These are phyloP conservation scores for Pseudocercospora pini-densiflorae DNA, from an alignment of 2,329 filamentous ascomycete genomes.

Conservation along the genomic window DNA sequence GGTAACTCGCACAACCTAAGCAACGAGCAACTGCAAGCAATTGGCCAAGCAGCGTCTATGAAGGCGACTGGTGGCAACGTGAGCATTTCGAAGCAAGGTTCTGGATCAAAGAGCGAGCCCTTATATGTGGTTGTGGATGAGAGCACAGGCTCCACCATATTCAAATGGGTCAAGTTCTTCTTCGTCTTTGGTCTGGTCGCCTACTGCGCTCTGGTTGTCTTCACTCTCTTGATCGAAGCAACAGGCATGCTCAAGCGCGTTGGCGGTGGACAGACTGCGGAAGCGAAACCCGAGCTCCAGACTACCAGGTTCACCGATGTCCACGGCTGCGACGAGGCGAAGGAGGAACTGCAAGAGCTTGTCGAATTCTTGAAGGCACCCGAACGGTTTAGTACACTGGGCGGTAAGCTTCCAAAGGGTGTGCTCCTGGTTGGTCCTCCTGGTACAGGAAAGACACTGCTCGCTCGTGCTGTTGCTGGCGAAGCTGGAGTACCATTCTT, in stretches of 20 bases:
- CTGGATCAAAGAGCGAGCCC: constrained; percentile 78
- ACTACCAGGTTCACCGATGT: constrained; percentile 91
- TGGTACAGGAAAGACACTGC: constrained; percentile 94
- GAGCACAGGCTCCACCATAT: constrained; percentile 75
- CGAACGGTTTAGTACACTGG: constrained; percentile 88
- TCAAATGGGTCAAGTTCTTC: constrained; percentile 90
- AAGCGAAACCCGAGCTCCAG: constrained; percentile 91
- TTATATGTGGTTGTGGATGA: constrained; percentile 97
- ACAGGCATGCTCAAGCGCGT: constrained; percentile 80
- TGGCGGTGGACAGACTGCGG: constrained; percentile 71
- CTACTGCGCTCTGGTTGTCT: constrained; percentile 77
- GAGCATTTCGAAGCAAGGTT: constrained; percentile 60
- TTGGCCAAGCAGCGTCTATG: constrained; percentile 81
- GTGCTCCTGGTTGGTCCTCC: constrained; percentile 93
- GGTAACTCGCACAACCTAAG: constrained; percentile 52
- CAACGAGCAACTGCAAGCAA: constrained; percentile 71
- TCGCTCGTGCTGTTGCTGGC: constrained; percentile 92
- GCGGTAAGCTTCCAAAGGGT: constrained; percentile 96
- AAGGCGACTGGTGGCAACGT: constrained; percentile 70
- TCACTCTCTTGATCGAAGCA: constrained; percentile 82
- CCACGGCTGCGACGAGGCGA: constrained; percentile 96
- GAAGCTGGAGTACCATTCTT: constrained; percentile 99
- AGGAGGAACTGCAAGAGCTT: constrained; percentile 95
- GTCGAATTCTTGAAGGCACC: constrained; percentile 96
- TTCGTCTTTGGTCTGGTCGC: constrained; percentile 76